A percentile compares a stretch with the other conserved stretches of the same genome.
These are phyloP conservation scores for Pleurotus ostreatus DNA, from an alignment of 768 basidiomycete genomes.

Conservation along the genomic window DNA sequence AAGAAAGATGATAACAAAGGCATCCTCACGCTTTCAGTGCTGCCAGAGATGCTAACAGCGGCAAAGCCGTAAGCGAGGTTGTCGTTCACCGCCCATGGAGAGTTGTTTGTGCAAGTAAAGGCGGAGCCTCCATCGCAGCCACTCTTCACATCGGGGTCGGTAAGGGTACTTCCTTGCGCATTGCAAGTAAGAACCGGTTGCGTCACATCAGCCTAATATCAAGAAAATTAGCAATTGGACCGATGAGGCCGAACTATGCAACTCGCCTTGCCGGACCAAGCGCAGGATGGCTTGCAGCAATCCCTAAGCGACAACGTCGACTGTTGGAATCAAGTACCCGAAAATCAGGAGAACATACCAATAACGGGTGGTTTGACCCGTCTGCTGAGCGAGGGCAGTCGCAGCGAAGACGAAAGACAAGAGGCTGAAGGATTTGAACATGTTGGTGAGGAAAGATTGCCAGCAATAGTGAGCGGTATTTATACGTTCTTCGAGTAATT, in stretches of 20 bases:
- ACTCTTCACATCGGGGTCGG: conserved; percentile 6
- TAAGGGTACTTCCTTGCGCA: background rate
- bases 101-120: conserved; percentile 3
- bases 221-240: no score
- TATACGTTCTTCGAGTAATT: no score
- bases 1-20: background rate
- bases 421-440: background rate
- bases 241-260: no score
- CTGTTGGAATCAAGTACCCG: background rate
- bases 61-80: conserved; percentile 5
- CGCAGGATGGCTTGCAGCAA: conserved; percentile 7
- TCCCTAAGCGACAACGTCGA: background rate
- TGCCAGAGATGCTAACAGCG: conserved; percentile 2
- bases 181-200: conserved; percentile 7
- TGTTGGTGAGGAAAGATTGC: background rate
- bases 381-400: background rate
- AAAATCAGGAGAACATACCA: background rate
- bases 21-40: conserved; percentile 2
- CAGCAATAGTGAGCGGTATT: no score
- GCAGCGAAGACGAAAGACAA: background rate
- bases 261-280: conserved; percentile 1
- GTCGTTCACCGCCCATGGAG: background rate
- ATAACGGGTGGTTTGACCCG: background rate
- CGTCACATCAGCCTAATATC: background rate
- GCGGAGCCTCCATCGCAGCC: conserved; percentile 3